phyloP scores from a whole-genome alignment of 164 flowering plant species.

The Magnolia sinica region DNA sequence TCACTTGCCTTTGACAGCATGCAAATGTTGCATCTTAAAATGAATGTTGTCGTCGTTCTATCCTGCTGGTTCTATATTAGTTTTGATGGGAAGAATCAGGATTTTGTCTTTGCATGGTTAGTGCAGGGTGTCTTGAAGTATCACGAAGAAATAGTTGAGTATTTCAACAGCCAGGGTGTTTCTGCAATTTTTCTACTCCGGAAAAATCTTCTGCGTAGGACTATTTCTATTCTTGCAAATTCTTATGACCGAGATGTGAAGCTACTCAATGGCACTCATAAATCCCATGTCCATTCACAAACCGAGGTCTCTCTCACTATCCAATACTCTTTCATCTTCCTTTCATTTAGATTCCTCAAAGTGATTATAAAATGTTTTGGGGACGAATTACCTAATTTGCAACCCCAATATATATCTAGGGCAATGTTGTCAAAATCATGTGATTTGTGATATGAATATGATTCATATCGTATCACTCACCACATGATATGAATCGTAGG shows the following conservation, averaged over 20 bases:
- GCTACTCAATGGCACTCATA: conserved; percentile 63
- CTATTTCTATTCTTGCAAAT: conserved; percentile 58
- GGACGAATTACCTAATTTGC: too few relatives aligned
- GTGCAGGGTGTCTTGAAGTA: conserved; percentile 39
- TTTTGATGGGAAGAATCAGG: neutral
- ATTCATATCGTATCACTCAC: too few relatives aligned
- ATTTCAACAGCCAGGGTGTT: conserved; percentile 36
- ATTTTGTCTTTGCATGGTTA: neutral
- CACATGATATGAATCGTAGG: too few relatives aligned
- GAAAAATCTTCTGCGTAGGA: conserved; percentile 46
- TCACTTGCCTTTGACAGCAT: too few relatives aligned
- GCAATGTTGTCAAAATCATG: too few relatives aligned
- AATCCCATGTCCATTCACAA: conserved; percentile 57
- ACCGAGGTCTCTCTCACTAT: conserved; percentile 36
- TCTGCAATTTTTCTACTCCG: conserved; percentile 53
- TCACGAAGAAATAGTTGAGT: conserved; percentile 30
- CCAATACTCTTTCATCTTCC: conserved; percentile 6
- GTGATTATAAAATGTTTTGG: too few relatives aligned
- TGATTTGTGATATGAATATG: too few relatives aligned
- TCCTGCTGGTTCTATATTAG: too few relatives aligned
- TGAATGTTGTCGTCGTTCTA: too few relatives aligned
- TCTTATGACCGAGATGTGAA: conserved; percentile 46
- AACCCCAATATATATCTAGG: too few relatives aligned
- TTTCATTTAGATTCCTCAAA: neutral
- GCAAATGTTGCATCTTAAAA: too few relatives aligned